Evolutionary conservation across 371 early-diverging fungal genomes (phyloP).

Genomic region (Mucor ambiguus): DNA sequence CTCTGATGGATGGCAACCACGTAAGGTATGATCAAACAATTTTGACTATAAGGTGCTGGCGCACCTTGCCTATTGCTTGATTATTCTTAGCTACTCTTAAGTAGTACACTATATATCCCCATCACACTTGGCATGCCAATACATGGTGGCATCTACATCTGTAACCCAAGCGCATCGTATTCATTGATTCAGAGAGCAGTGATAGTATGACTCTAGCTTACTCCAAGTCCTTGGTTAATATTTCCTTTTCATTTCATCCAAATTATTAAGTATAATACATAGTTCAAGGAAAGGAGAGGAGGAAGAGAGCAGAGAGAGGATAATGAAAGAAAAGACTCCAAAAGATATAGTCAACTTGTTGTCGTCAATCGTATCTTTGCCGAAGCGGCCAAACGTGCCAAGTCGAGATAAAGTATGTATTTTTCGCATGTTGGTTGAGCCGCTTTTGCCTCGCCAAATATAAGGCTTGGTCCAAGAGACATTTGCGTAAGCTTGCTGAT

Average conservation of each 20-base stretch:
- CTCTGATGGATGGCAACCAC: no score
- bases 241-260: background rate
- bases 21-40: no score
- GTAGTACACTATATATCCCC: no score
- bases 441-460: constrained; percentile 31
- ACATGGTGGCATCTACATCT: no score
- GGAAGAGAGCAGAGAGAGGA: constrained; percentile 1
- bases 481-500: constrained; percentile 24
- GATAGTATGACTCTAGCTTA: constrained; percentile 10
- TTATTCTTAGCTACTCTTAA: no score
- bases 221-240: constrained; percentile 12
- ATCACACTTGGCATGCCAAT: no score
- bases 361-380: constrained; percentile 26
- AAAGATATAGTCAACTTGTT: constrained; percentile 22
- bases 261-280: constrained; percentile 13
- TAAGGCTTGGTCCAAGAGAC: constrained; percentile 28
- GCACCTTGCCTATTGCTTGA: no score
- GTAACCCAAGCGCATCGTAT: no score
- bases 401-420: constrained; percentile 25
- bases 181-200: no score
- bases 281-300: background rate
- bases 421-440: constrained; percentile 29
- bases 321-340: constrained; percentile 17
- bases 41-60: no score
- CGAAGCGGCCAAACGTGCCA: constrained; percentile 24